Percentiles rank a stretch among this genome's conserved stretches.
phyloP scores from a whole-genome alignment of 1,284 basidiomycete species.

The Rhizoctonia solani region DNA sequence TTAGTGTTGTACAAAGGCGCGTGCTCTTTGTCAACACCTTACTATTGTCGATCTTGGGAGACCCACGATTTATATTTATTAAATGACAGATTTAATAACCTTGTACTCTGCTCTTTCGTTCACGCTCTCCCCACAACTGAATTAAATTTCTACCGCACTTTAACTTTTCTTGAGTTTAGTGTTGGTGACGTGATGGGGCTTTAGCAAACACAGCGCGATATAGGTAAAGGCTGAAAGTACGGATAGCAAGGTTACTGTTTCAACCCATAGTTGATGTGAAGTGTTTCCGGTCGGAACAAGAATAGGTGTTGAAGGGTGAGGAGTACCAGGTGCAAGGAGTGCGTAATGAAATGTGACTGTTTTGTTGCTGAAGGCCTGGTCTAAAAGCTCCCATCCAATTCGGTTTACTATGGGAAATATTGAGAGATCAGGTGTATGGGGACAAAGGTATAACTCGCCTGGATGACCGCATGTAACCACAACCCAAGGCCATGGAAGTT shows the following conservation, averaged over 20 bases:
- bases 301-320: conserved; percentile 9
- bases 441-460: conserved; percentile 5
- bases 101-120: conserved; percentile 28
- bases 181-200: background rate
- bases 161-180: conserved; percentile 19
- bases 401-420: conserved; percentile 1
- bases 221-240: conserved; percentile 31
- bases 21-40: background rate
- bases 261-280: conserved; percentile 33
- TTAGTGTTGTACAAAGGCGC: conserved; percentile 46
- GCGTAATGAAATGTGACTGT: background rate
- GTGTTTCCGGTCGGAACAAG: conserved; percentile 33
- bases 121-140: conserved; percentile 17
- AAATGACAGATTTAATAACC: conserved; percentile 8
- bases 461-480: conserved; percentile 27
- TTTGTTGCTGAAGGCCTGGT: background rate
- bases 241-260: conserved; percentile 17
- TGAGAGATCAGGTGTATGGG: conserved; percentile 19
- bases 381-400: conserved; percentile 1
- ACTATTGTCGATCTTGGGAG: conserved; percentile 24
- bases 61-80: conserved; percentile 22
- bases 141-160: conserved; percentile 9
- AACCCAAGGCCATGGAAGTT: conserved; percentile 36
- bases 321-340: background rate
- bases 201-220: conserved; percentile 25